phyloP scores from a whole-genome alignment of 192 early-diverging fungal species.

The Coemansia sp. region DNA sequence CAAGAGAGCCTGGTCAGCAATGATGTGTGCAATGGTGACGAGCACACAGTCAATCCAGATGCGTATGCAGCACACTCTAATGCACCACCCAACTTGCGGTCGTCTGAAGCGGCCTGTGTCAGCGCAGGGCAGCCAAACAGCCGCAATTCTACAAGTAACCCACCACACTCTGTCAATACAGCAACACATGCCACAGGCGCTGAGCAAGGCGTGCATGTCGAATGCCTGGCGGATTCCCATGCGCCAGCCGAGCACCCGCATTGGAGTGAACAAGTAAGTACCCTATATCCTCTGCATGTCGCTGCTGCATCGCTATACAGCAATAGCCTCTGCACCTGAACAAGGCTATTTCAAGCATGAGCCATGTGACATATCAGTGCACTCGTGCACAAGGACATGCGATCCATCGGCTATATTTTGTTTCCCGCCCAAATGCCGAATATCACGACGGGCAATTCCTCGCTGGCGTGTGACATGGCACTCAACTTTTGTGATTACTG shows the following conservation, averaged over 20 bases:
- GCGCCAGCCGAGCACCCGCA: background rate
- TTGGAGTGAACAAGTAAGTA: constrained; percentile 9
- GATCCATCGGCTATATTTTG: background rate
- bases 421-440: background rate
- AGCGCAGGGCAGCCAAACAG: background rate
- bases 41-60: background rate
- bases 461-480: background rate
- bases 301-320: constrained; percentile 4
- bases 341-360: background rate
- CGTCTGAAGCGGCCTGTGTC: background rate
- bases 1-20: constrained; percentile 30
- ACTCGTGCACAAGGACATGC: background rate
- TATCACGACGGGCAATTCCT: background rate
- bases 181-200: background rate
- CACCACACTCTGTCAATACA: background rate
- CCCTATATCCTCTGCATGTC: constrained; percentile 10
- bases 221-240: background rate
- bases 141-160: background rate
- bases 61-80: background rate
- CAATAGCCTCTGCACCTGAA: background rate
- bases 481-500: background rate
- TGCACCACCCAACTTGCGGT: background rate
- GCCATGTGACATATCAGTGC: background rate
- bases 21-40: background rate
- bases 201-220: constrained; percentile 1